Conservation (phyloP, 2,329 filamentous ascomycete genomes). For the Lachnellula suecica region DNA sequence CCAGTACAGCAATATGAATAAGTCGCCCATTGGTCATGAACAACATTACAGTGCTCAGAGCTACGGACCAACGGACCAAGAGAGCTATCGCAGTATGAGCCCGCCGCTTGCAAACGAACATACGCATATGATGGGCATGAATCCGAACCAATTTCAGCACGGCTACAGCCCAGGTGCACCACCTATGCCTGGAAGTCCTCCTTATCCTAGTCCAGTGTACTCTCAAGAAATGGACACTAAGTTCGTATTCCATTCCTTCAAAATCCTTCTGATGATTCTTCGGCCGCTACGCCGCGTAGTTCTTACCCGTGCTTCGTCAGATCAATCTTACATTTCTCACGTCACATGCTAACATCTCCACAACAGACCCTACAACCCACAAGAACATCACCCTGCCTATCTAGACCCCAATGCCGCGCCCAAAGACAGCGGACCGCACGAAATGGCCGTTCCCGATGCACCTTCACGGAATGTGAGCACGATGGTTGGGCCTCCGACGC, state of each 20-base stretch:
- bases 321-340: neutral
- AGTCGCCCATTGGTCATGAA: constrained; percentile 4
- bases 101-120: constrained; percentile 17
- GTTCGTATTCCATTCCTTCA: constrained; percentile 7
- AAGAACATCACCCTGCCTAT: neutral
- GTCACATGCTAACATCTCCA: neutral
- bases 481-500: neutral
- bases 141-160: constrained; percentile 4
- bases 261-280: neutral
- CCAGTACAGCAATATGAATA: constrained; percentile 24
- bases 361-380: constrained; percentile 10
- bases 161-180: constrained; percentile 3
- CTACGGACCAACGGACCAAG: constrained; percentile 4
- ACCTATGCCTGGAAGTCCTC: constrained; percentile 6
- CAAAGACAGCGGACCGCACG: constrained; percentile 1
- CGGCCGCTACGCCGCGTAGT: neutral
- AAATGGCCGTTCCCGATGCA: constrained; percentile 1
- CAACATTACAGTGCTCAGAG: constrained; percentile 1
- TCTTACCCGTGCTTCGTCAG: neutral
- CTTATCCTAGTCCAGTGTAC: constrained; percentile 14
- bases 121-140: constrained; percentile 18
- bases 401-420: neutral
- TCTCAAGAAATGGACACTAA: constrained; percentile 15
- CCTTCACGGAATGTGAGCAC: constrained; percentile 7
- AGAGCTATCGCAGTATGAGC: constrained; percentile 18